These are phyloP conservation scores for Epicoccum nigrum DNA, from an alignment of 2,329 filamentous ascomycete species.

Conservation along the genomic window DNA sequence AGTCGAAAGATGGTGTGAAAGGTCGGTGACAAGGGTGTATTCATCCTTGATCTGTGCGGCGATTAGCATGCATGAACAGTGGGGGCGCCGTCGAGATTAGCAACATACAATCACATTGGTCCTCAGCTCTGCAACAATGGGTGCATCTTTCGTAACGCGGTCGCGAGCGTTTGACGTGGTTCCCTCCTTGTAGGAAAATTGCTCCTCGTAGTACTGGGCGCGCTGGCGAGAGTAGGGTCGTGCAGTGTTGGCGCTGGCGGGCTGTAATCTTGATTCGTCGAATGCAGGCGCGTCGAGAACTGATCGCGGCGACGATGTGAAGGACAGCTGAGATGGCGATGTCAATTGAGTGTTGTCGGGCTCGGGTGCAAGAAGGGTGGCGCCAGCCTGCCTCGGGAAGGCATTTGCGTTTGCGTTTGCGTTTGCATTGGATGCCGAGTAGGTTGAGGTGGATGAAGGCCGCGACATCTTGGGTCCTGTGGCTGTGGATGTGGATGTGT, in stretches of 20 bases:
- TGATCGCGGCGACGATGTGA: slow-evolving; percentile 43
- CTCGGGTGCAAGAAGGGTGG: slow-evolving; percentile 36
- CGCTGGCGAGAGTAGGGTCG: slow-evolving; percentile 37
- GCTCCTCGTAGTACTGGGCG: slow-evolving; percentile 47
- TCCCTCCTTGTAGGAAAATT: slow-evolving; percentile 47
- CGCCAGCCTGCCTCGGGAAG: slow-evolving; percentile 45
- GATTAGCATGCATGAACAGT: slow-evolving; percentile 29
- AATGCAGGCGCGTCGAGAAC: slow-evolving; percentile 24
- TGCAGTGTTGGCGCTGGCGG: slow-evolving; percentile 11
- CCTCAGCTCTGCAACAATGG: slow-evolving; percentile 55
- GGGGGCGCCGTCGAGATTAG: slow-evolving; percentile 16
- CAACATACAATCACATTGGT: slow-evolving; percentile 59
- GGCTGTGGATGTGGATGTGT: slow-evolving; percentile 41
- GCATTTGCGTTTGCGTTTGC: slow-evolving; percentile 29
- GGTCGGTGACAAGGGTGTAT: slow-evolving; percentile 73
- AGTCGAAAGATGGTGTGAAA: slow-evolving; percentile 74
- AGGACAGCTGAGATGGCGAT: slow-evolving; percentile 47
- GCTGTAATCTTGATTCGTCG: slow-evolving; percentile 19
- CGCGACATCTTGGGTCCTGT: slow-evolving; percentile 45
- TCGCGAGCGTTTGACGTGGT: slow-evolving; percentile 47
- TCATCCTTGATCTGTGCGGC: slow-evolving; percentile 72
- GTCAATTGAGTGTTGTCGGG: slow-evolving; percentile 39
- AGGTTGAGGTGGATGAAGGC: slow-evolving; percentile 44
- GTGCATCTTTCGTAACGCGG: slow-evolving; percentile 52
- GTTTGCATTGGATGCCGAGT: slow-evolving; percentile 32